Conservation (phyloP, 108 stramenopile species). For the Cylindrotheca closterium region DNA sequence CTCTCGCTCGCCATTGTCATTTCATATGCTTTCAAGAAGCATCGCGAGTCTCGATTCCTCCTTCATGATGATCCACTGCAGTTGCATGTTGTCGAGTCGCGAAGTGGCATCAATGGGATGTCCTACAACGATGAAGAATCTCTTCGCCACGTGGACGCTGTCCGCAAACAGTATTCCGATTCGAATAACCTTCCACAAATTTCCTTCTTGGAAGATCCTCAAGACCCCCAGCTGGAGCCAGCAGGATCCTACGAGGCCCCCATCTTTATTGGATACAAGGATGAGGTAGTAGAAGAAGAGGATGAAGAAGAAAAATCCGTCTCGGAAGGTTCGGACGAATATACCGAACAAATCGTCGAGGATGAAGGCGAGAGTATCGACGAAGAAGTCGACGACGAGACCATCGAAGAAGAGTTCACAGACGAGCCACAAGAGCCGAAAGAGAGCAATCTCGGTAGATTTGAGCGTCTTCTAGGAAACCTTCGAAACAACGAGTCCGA, state of each 20-base stretch:
- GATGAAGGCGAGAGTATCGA: neutral
- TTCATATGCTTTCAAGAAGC: slow-evolving; percentile 1
- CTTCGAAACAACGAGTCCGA: neutral
- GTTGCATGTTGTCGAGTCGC: neutral
- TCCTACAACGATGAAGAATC: slow-evolving; percentile 8
- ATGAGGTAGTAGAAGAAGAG: slow-evolving; percentile 1
- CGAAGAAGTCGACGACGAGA: neutral
- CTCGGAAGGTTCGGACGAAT: neutral
- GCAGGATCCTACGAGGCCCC: neutral
- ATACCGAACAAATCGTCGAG: neutral
- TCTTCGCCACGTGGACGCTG: slow-evolving; percentile 9
- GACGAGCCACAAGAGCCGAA: neutral
- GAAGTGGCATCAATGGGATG: neutral
- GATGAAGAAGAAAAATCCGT: neutral
- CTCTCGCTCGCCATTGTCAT: slow-evolving; percentile 6
- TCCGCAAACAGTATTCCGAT: neutral
- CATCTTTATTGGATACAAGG: neutral
- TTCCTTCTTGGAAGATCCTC: neutral
- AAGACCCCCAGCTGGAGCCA: neutral
- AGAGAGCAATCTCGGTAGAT: neutral
- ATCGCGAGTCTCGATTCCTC: neutral
- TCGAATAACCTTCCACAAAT: neutral
- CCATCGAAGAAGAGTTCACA: neutral
- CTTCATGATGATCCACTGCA: neutral
- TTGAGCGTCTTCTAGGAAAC: too few relatives aligned